Evolutionary conservation across 75 land plant species (phyloP).

Genomic region (Sequoiadendron giganteum): DNA sequence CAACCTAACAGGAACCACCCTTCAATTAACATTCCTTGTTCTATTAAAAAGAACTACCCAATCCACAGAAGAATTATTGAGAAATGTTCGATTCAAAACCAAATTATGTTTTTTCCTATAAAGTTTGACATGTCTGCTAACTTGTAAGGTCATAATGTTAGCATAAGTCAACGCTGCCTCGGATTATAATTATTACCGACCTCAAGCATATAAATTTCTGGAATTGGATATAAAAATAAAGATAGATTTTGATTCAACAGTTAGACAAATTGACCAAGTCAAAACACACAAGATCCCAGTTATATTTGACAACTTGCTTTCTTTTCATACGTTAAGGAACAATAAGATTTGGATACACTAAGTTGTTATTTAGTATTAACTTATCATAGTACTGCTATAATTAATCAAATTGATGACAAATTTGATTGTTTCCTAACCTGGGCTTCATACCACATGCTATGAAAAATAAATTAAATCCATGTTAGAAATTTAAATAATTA

Average conservation of each 20-base stretch:
- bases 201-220: too few species aligned
- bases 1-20: too few species aligned
- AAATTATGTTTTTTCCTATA: too few species aligned
- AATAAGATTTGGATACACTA: neutral
- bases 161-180: too few species aligned
- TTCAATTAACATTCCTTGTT: too few species aligned
- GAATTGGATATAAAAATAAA: too few species aligned
- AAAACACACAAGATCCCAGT: neutral
- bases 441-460: neutral
- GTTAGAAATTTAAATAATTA: neutral
- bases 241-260: neutral
- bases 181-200: too few species aligned
- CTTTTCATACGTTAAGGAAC: neutral
- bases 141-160: too few species aligned
- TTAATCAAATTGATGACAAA: neutral
- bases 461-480: neutral
- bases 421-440: neutral
- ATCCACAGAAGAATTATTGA: too few species aligned
- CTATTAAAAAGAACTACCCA: too few species aligned
- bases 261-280: neutral
- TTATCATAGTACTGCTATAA: neutral
- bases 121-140: too few species aligned
- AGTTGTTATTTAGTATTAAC: neutral
- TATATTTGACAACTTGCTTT: neutral
- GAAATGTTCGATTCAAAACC: too few species aligned